Conservation (phyloP, 495 filamentous ascomycete species). For the Letharia lupina region DNA sequence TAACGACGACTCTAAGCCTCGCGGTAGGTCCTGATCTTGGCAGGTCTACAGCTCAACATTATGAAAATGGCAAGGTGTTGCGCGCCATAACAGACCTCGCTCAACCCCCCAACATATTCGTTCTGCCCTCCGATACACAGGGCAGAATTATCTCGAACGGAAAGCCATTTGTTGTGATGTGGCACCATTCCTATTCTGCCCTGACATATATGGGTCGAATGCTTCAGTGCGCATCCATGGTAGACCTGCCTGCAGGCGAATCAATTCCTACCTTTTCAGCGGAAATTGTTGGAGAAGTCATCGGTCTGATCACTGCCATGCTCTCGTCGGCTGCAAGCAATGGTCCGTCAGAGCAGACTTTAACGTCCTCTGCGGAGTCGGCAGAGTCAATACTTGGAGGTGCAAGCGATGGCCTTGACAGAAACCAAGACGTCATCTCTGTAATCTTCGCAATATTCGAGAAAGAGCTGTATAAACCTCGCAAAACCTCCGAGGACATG, state of each 20-base stretch:
- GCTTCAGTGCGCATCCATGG: conserved; percentile 44
- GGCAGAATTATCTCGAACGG: conserved; percentile 65
- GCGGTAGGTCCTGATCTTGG: conserved; percentile 31
- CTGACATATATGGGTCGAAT: conserved; percentile 69
- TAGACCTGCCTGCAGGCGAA: conserved; percentile 35
- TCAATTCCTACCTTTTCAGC: conserved; percentile 30
- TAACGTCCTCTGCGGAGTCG: conserved; percentile 24
- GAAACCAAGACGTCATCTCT: conserved; percentile 67
- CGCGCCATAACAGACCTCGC: background rate
- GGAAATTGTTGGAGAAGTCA: conserved; percentile 53
- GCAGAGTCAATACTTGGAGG: conserved; percentile 54
- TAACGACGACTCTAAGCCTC: conserved; percentile 45
- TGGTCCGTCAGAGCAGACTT: conserved; percentile 21
- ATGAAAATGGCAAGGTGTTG: conserved; percentile 2
- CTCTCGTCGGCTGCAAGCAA: conserved; percentile 40
- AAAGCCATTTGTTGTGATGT: conserved; percentile 54
- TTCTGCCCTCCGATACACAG: conserved; percentile 49
- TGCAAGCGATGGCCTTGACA: conserved; percentile 63
- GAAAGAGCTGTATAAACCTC: conserved; percentile 40
- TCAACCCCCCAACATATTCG: background rate
- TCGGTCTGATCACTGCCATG: conserved; percentile 50
- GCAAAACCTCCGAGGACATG: conserved; percentile 40
- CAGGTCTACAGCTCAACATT: conserved; percentile 12
- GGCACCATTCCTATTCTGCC: conserved; percentile 68
- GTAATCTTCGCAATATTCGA: conserved; percentile 83